phyloP scores from a whole-genome alignment of 495 filamentous ascomycete genomes.

The Jackrogersella minutella region DNA sequence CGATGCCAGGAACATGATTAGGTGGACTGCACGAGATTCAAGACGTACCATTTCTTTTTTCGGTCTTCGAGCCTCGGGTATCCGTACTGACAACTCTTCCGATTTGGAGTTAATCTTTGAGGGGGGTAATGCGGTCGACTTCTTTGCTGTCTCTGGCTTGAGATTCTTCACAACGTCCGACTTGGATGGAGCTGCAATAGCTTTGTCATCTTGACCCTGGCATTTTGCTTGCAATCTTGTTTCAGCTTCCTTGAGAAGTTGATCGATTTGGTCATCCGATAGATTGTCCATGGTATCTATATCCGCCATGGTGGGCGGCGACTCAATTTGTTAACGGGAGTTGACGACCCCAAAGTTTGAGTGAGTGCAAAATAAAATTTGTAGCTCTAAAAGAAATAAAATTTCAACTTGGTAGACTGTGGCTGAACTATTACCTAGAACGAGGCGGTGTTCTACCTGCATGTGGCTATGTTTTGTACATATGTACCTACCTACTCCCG shows the following conservation, averaged over 20 bases:
- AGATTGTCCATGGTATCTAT: slow-evolving; percentile 18
- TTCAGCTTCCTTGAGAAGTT: slow-evolving; percentile 43
- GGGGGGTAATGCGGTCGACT: slow-evolving; percentile 2
- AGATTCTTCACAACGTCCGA: slow-evolving; percentile 19
- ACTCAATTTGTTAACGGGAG: slow-evolving; percentile 1
- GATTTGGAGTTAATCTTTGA: slow-evolving; percentile 34
- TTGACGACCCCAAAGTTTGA: background rate
- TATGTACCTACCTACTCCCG: background rate
- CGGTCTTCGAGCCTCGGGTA: slow-evolving; percentile 46
- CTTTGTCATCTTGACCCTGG: slow-evolving; percentile 32
- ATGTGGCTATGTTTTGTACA: background rate
- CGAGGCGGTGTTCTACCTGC: background rate
- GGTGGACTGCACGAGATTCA: background rate
- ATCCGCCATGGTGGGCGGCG: slow-evolving; percentile 32
- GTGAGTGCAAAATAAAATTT: slow-evolving; percentile 24
- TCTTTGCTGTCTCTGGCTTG: slow-evolving; percentile 23
- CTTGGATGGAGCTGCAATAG: slow-evolving; percentile 16
- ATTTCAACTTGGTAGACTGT: slow-evolving; percentile 16
- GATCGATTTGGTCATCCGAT: slow-evolving; percentile 43
- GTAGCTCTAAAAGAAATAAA: slow-evolving; percentile 13
- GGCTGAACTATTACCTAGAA: slow-evolving; percentile 7
- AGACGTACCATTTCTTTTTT: slow-evolving; percentile 53
- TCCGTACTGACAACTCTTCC: slow-evolving; percentile 50
- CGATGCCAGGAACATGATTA: background rate
- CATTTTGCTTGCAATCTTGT: slow-evolving; percentile 39